phyloP scores from a whole-genome alignment of 176 grass and related monocot genomes.

The Dendrocalamus sinicus region DNA sequence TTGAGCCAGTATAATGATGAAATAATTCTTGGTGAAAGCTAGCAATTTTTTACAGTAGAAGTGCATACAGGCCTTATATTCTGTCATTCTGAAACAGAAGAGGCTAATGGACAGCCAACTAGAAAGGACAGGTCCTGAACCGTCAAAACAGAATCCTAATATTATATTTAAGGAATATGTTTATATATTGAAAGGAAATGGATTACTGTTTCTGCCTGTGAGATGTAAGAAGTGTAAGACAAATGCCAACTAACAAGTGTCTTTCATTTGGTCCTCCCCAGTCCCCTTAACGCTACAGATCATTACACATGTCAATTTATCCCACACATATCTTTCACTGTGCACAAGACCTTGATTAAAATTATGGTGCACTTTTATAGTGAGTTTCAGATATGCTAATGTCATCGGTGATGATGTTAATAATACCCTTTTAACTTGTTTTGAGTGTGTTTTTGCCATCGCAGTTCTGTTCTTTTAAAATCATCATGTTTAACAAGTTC shows the following conservation, averaged over 20 bases:
- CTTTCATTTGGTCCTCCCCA: not conserved
- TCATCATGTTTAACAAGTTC: constrained; percentile 6
- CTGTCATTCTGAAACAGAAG: not conserved
- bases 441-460: not conserved
- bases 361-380: not conserved
- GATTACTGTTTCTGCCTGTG: not conserved
- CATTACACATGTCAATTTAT: not conserved
- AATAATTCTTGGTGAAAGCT: not conserved
- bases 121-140: not conserved
- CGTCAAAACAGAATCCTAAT: not conserved
- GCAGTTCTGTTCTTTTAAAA: not conserved
- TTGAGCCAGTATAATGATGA: not conserved
- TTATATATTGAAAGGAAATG: not conserved
- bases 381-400: not conserved
- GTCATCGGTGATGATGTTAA: not conserved
- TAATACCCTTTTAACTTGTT: not conserved
- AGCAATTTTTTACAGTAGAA: not conserved
- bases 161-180: not conserved
- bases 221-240: not conserved
- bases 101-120: not conserved
- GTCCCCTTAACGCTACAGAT: not conserved
- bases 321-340: not conserved
- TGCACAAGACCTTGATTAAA: not conserved
- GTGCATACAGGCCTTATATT: not conserved
- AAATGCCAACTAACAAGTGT: not conserved